A percentile compares a stretch with the other conserved stretches of the same genome.
Conservation (phyloP, 257 asterid species). For the Rubia yunnanensis region DNA sequence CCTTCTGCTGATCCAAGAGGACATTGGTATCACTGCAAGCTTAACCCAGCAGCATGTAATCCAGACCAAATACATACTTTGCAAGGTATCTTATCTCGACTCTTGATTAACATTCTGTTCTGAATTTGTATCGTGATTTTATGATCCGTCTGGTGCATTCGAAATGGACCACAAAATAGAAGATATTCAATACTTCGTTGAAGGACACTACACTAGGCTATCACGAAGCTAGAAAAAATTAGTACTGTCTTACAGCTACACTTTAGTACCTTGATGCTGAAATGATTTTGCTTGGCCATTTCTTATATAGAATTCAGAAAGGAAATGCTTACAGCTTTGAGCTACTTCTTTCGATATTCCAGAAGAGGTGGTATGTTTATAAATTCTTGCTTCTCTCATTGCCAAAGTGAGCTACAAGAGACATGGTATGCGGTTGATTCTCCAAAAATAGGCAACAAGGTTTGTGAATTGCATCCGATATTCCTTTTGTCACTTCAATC, state of each 20-base stretch:
- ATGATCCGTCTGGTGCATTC: not conserved
- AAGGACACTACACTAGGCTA: not conserved
- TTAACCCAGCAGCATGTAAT: slow-evolving; percentile 47
- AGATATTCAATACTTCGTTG: too few species aligned
- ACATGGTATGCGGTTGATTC: slow-evolving; percentile 76
- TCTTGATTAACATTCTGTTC: not conserved
- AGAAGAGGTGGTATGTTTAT: slow-evolving; percentile 80
- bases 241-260: not conserved
- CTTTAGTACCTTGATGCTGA: not conserved
- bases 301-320: slow-evolving; percentile 65
- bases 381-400: slow-evolving; percentile 91
- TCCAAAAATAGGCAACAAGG: slow-evolving; percentile 72
- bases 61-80: slow-evolving; percentile 45
- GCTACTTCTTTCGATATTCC: slow-evolving; percentile 40
- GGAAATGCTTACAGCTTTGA: slow-evolving; percentile 58
- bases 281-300: slow-evolving; percentile 1
- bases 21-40: slow-evolving; percentile 83
- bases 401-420: slow-evolving; percentile 85
- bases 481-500: not conserved
- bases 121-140: not conserved
- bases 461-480: slow-evolving; percentile 12
- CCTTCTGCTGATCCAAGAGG: slow-evolving; percentile 86
- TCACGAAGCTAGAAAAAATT: not conserved
- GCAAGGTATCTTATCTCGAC: slow-evolving; percentile 47
- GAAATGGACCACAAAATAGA: too few species aligned